Base-by-base conservation (phyloP, 306 rosid species). In the Pterocarpus santalinus region DNA sequence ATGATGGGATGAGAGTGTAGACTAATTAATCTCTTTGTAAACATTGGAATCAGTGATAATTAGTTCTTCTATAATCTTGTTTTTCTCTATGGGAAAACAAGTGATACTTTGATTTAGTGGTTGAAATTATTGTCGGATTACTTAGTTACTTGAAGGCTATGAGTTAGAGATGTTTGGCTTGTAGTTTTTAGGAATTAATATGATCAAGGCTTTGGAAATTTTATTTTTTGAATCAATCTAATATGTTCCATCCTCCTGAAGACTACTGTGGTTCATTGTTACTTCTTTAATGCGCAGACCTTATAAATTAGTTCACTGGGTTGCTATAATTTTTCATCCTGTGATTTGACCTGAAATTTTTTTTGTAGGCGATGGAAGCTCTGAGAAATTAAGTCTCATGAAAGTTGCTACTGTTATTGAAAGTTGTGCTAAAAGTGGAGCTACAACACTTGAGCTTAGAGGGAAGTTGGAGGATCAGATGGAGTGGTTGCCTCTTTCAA, bases 401-500 rank as follows among this genome's bases (percentile, higher is more conserved):
- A 91, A 91, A 87, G 93, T 89, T 78, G 98, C 99, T 17, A 89
- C 96, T 76, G 73, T 95, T 9, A 90, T 95, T 81, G 99, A 93
- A 82, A 87, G 47, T 81, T 87, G 81, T 77, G 91, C 90, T 15
- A 90, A 85, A 67, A 90, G 79, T 66, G 92, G 91, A 49, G 85
- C 83, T 39, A 38, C 77, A 74, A 89, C 38, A 43, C 92, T 95
- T 79, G 91, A 95, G 52, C 95, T 95, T 43, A 89, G 82, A 85
- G 96, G 93, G n/a, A 95, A 86, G 46, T 88, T 95, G 80, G 83
- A 69, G 83, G 99, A 95, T 57, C 91, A 86, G 83, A 67, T 87
- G 90, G 97, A 95, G 71, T 93, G 94, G 94, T 93, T 95, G 82
- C 99, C 99, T 2, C 10, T 88, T 11, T 93, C 99, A 52, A 89